Percentiles rank a stretch among this genome's conserved stretches.
phyloP scores from a whole-genome alignment of 768 basidiomycete genomes.

The Boletus vinaceobasis region DNA sequence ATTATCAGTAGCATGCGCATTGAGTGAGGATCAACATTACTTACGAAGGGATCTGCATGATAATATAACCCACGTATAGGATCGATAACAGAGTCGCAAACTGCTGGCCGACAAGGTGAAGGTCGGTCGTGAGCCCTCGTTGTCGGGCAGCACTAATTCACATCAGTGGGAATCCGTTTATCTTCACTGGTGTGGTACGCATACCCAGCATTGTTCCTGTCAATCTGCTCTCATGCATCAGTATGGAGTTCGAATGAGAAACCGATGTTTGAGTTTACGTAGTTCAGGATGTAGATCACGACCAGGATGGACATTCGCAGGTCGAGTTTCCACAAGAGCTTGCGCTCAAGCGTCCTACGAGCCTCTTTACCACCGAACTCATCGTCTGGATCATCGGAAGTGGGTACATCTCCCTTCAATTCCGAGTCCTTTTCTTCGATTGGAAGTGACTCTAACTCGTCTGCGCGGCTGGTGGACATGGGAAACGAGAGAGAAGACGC shows the following conservation, averaged over 20 bases:
- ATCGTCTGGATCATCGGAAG: slow-evolving; percentile 26
- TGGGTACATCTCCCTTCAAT: neutral
- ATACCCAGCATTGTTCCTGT: slow-evolving; percentile 68
- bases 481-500: neutral
- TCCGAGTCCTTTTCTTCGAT: neutral
- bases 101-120: slow-evolving; percentile 56
- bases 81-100: slow-evolving; percentile 69
- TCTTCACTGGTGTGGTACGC: slow-evolving; percentile 7
- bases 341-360: slow-evolving; percentile 48
- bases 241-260: neutral
- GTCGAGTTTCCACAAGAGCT: slow-evolving; percentile 54
- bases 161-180: neutral
- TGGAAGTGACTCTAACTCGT: neutral
- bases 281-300: slow-evolving; percentile 37
- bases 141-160: slow-evolving; percentile 59
- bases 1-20: neutral
- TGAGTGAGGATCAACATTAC: neutral
- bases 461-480: slow-evolving; percentile 12
- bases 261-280: slow-evolving; percentile 16
- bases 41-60: slow-evolving; percentile 42
- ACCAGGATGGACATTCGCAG: slow-evolving; percentile 53
- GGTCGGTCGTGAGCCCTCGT: slow-evolving; percentile 62
- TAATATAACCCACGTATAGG: slow-evolving; percentile 56
- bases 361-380: slow-evolving; percentile 49
- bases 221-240: slow-evolving; percentile 41